A percentile compares a stretch with the other conserved stretches of the same genome.
Conservation (phyloP, 108 stramenopile genomes). For the Cyclotella atomus region DNA sequence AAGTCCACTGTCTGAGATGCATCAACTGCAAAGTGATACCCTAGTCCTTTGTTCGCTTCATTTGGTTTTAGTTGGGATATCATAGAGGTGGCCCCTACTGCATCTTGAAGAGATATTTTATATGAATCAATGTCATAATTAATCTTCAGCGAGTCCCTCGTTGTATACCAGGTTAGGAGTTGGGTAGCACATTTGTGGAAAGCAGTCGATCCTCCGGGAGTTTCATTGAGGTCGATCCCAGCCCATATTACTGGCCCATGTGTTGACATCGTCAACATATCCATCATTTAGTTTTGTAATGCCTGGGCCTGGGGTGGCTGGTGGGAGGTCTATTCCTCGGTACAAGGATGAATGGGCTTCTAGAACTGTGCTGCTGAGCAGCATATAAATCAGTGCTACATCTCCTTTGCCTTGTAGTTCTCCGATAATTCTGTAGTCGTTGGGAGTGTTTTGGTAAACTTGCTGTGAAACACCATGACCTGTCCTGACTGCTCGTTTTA, state of each 20-base stretch:
- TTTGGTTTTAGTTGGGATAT: not conserved
- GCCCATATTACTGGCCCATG: not conserved
- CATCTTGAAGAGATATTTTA: not conserved
- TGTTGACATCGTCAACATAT: slow-evolving; percentile 10
- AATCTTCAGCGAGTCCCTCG: not conserved
- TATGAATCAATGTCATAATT: not conserved
- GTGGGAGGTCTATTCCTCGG: not conserved
- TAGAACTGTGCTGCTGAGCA: not conserved
- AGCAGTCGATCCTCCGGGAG: not conserved
- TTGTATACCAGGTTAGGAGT: not conserved
- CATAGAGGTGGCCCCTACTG: not conserved
- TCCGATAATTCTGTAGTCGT: not conserved
- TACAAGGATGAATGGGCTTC: slow-evolving; percentile 1
- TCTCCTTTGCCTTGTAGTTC: slow-evolving; percentile 12
- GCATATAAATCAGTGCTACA: not conserved
- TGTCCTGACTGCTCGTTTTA: not conserved
- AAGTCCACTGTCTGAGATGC: not conserved
- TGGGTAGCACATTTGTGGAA: slow-evolving; percentile 9
- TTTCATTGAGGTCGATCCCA: not conserved
- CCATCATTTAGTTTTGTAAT: not conserved
- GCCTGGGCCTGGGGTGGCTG: not conserved
- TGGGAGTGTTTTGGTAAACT: not conserved
- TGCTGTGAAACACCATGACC: not conserved
- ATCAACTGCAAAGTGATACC: not conserved
- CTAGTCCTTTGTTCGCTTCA: not conserved